These are phyloP conservation scores for Neoscytalidium dimidiatum DNA, from an alignment of 2,329 filamentous ascomycete genomes.

Conservation along the genomic window DNA sequence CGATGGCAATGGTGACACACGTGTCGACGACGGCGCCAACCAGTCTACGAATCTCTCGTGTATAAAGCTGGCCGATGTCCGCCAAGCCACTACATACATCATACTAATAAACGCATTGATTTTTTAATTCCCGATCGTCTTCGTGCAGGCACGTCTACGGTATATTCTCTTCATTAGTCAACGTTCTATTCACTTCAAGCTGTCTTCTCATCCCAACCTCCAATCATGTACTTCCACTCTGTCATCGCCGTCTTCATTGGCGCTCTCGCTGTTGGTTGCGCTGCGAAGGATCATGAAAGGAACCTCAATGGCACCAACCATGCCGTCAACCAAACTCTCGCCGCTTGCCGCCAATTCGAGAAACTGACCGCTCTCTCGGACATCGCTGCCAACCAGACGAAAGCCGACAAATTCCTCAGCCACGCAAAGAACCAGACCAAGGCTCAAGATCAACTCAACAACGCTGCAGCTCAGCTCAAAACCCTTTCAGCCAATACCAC, in stretches of 20 bases:
- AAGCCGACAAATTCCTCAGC: neutral
- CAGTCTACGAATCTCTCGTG: neutral
- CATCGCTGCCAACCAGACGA: neutral
- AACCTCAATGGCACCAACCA: neutral
- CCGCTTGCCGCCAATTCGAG: neutral
- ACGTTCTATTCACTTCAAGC: neutral
- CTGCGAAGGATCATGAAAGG: neutral
- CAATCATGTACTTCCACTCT: neutral
- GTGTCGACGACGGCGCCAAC: neutral
- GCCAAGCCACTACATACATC: neutral
- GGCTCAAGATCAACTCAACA: neutral
- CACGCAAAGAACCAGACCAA: neutral
- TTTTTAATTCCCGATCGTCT: neutral
- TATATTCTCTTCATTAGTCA: neutral
- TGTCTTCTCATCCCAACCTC: neutral
- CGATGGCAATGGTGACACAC: neutral
- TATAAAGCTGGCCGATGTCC: neutral
- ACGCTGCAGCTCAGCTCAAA: neutral
- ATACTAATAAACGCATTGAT: neutral
- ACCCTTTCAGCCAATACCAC: neutral
- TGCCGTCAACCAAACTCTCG: neutral
- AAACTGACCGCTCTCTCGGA: neutral
- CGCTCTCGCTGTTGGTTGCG: neutral
- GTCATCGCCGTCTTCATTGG: neutral
- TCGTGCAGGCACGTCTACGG: conserved; percentile 1